Evolutionary conservation across 768 basidiomycete species (phyloP), one percentile per base, ranked within the genome.

Genomic region (Macrolepiota dolichaula): DNA sequence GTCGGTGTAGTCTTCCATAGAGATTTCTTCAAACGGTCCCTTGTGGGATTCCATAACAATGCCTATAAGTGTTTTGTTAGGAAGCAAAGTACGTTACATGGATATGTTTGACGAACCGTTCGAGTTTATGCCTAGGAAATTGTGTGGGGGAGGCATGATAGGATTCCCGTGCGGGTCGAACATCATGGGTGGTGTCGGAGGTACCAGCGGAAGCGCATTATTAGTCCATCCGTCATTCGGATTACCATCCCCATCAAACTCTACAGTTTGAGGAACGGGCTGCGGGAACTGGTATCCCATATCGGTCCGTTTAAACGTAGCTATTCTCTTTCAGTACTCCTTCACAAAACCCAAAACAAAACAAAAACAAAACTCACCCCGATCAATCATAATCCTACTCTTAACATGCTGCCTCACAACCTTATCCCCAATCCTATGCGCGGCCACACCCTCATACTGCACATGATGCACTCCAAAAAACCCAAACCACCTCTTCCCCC

Each of bases 371-470:
- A 19, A 68, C 70, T 25, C 64, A 82, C 81, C 76, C 68, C 83
- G 71, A 66, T 88, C 86, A 46, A 88, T 72, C 84, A 88, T 86
- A 57, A 87, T 79, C 17, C 86, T 75, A 46, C 84, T 79, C 44
- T 75, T 60, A 47, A 86, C 84, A 59, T 80, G 84, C 58, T 83
- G 83, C 63, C 80, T 82, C 55, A 79, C 51, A n/a, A 76, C 57
- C 57, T 71, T 77, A 59, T 71, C 72, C 1, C 67, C 68, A 10
- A 50, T 42, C 51, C 77, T 77, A 19, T 77, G 57, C 11, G 77
- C 79, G 13, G 80, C 84, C 25, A 80, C 75, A 4, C 85, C 85
- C n/a, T 76, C 73, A 68, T 82, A 87, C 57, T 82, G 76, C 65
- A 80, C 79, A 64, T 87, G 85, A 62, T 85, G 83, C 17, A 83